Evolutionary conservation across 2,329 filamentous ascomycete species (phyloP).

Genomic region (Blastomyces emzantsi): DNA sequence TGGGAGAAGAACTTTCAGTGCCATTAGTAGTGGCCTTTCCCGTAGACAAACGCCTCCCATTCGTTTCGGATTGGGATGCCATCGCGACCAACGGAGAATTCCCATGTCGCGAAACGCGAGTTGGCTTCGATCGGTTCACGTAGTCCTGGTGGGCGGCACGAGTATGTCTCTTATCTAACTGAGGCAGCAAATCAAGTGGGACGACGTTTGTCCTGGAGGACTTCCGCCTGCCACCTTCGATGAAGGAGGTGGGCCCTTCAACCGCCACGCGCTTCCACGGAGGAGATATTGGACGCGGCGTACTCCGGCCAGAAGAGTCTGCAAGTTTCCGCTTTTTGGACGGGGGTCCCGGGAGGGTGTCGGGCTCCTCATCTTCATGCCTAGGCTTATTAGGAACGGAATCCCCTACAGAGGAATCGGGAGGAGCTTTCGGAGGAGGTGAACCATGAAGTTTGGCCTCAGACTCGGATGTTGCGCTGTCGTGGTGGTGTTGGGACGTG

Average conservation of each 20-base stretch:
- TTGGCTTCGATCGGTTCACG: constrained; percentile 24
- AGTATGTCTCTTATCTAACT: constrained; percentile 40
- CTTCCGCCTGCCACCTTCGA: constrained; percentile 53
- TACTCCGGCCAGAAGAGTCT: constrained; percentile 30
- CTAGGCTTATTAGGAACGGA: constrained; percentile 18
- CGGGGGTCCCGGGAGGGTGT: constrained; percentile 33
- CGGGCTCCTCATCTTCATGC: constrained; percentile 23
- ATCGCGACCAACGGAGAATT: constrained; percentile 6
- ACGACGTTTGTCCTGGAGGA: constrained; percentile 48
- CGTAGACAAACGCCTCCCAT: constrained; percentile 24
- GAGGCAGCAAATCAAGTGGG: constrained; percentile 40
- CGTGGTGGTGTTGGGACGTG: constrained; percentile 30
- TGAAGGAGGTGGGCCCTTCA: constrained; percentile 80
- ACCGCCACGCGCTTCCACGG: constrained; percentile 85
- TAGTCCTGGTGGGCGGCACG: constrained; percentile 32
- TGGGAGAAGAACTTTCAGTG: constrained; percentile 12
- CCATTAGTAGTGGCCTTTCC: constrained; percentile 27
- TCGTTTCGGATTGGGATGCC: constrained; percentile 25
- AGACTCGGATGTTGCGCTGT: constrained; percentile 28
- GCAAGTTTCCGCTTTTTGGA: constrained; percentile 40
- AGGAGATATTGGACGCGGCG: constrained; percentile 54
- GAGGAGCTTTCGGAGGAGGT: constrained; percentile 19
- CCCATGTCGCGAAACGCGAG: constrained; percentile 15
- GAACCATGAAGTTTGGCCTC: constrained; percentile 20
- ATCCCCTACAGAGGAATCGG: constrained; percentile 16